Evolutionary conservation across 495 filamentous ascomycete species (phyloP), one percentile per base, ranked within the genome.

Genomic region (Penicillium nucicola): DNA sequence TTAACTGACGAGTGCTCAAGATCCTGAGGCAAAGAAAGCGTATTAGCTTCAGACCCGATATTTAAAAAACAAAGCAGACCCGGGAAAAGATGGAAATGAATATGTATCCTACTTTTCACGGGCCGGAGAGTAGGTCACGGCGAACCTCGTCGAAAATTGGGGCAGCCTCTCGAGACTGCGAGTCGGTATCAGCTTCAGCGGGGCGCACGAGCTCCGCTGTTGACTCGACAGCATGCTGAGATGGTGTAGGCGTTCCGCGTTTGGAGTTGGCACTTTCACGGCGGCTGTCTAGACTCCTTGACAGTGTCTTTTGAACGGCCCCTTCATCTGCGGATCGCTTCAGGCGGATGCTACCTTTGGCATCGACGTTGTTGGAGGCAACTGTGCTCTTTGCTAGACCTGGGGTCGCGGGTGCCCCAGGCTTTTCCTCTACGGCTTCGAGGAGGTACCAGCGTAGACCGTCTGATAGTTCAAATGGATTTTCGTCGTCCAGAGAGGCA

Each of bases 391-490:
- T 93, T 12, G 86, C 86, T 31, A 95, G 72, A 0, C 95, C 92
- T 0, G 93, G 91, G 0, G 90, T 97, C 11, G 84, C 84, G 2
- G 93, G 93, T 3, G 93, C 95, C n/a, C 92, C 93, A 6, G 88
- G 82, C 64, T 96, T 97, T 65, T 97, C 93, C 61, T 99, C 93
- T 2, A 79, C 77, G 0, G 93, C 93, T 62, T 99, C 92, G 9
- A 97, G 80, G 2, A 97, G 80, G 61, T 96, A 97, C 93, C 93
- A 99, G 23, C 92, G 81, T 14, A 99, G 75, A 14, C 93, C 93
- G 60, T 99, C 93, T 0, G 91, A 96, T 13, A 99, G 79, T 55
- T 96, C 92, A 58, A 97, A 99, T 2, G 93, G 93, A 63, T 99
- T 99, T 50, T 99, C 93, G 52, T 98, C 92, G 36, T 93, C 90